phyloP scores from a whole-genome alignment of 78 protist species.

The Carpediemonas membranifera region DNA sequence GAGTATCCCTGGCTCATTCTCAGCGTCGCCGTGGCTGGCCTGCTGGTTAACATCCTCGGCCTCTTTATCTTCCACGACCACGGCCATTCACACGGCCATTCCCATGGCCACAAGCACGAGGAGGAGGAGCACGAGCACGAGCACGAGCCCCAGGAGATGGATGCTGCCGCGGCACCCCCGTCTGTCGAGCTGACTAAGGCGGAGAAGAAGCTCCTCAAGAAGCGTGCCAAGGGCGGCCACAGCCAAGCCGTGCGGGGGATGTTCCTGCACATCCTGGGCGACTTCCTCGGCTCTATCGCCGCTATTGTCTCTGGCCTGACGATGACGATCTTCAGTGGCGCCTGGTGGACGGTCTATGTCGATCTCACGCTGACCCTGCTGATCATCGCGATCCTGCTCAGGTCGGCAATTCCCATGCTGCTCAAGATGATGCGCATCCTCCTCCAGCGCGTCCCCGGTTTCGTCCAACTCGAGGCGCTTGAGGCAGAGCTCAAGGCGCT shows the following conservation, averaged over 20 bases:
- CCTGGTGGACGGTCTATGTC: not conserved
- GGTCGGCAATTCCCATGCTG: constrained; percentile 43
- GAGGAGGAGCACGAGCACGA: constrained; percentile 9
- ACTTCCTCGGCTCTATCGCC: constrained; percentile 60
- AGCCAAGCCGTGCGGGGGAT: constrained; percentile 52
- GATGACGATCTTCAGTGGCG: constrained; percentile 1
- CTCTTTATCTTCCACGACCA: not conserved
- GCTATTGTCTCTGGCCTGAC: constrained; percentile 49
- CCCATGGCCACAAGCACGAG: constrained; percentile 8
- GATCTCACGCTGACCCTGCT: constrained; percentile 56
- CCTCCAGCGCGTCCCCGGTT: constrained; percentile 47
- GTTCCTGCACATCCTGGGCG: constrained; percentile 64
- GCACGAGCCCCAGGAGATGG: not conserved
- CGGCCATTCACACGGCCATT: not conserved
- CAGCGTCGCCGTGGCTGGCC: constrained; percentile 1
- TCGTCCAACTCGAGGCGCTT: constrained; percentile 12
- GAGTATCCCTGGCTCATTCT: not conserved
- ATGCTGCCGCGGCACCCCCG: not conserved
- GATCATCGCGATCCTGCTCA: constrained; percentile 34
- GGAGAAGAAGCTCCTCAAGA: not conserved
- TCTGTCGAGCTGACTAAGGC: not conserved
- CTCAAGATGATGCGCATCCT: constrained; percentile 37
- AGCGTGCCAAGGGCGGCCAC: not conserved
- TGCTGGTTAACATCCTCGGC: not conserved
- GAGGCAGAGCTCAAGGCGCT: constrained; percentile 17